Evolutionary conservation across 805 yeast genomes (phyloP).

Genomic region (Blastobotrys mokoenaii): DNA sequence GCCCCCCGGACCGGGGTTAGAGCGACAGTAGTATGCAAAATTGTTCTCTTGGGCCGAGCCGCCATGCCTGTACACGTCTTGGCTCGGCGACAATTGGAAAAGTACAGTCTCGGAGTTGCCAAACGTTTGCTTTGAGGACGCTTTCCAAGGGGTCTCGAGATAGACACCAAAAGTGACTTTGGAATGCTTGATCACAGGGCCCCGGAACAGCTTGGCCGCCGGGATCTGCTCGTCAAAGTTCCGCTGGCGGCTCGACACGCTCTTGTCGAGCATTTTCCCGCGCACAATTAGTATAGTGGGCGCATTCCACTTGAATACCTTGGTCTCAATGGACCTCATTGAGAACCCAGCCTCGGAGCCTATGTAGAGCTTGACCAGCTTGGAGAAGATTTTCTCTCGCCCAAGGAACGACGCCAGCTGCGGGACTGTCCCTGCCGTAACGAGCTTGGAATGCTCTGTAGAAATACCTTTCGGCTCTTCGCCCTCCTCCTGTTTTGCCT

Average conservation of each 20-base stretch:
- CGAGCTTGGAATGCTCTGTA: conserved; percentile 29
- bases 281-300: conserved; percentile 66
- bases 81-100: conserved; percentile 59
- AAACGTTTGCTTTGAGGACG: conserved; percentile 61
- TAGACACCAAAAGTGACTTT: conserved; percentile 55
- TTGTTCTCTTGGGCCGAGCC: conserved; percentile 28
- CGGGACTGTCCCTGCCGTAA: conserved; percentile 32
- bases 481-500: conserved; percentile 1
- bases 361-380: conserved; percentile 50
- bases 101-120: conserved; percentile 55
- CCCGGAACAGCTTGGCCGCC: conserved; percentile 13
- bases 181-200: conserved; percentile 2
- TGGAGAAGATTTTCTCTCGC: conserved; percentile 15
- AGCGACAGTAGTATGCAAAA: conserved; percentile 50
- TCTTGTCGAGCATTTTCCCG: conserved; percentile 38
- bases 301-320: conserved; percentile 83
- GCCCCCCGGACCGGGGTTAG: conserved; percentile 58
- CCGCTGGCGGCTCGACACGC: conserved; percentile 17
- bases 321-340: conserved; percentile 76
- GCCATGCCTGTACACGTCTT: conserved; percentile 41
- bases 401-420: conserved; percentile 36
- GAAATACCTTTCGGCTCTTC: conserved; percentile 4
- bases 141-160: conserved; percentile 66
- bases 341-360: conserved; percentile 81
- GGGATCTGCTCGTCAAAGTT: conserved; percentile 21